phyloP scores from a whole-genome alignment of 768 basidiomycete species.

The Trametes maxima region DNA sequence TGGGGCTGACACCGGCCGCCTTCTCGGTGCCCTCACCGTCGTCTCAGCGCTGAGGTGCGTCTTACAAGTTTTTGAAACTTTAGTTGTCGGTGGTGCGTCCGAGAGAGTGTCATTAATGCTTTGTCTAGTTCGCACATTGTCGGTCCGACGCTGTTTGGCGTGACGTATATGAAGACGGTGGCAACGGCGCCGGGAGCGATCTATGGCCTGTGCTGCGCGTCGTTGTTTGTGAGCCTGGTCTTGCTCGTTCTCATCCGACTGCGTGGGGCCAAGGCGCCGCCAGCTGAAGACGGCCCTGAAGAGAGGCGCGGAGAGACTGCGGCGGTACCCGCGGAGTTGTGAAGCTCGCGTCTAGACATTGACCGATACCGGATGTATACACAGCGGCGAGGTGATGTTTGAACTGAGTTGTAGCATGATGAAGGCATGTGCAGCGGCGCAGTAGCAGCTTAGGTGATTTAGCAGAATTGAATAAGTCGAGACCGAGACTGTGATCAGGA shows the following conservation, averaged over 20 bases:
- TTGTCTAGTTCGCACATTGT: slow-evolving; percentile 62
- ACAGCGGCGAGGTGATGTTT: background rate
- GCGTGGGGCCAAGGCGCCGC: background rate
- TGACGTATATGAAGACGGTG: slow-evolving; percentile 77
- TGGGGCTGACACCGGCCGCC: slow-evolving; percentile 64
- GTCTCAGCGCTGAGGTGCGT: slow-evolving; percentile 65
- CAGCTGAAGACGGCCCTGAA: background rate
- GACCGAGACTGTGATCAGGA: too few relatives aligned
- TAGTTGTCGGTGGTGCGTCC: background rate
- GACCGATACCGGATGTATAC: too few relatives aligned
- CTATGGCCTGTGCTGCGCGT: slow-evolving; percentile 32
- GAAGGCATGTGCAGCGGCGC: background rate
- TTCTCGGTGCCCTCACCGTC: slow-evolving; percentile 85
- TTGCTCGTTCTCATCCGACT: slow-evolving; percentile 16
- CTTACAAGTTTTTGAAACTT: background rate
- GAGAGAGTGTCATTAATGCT: background rate
- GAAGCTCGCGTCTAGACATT: background rate
- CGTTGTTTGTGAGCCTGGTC: slow-evolving; percentile 11
- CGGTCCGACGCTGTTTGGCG: slow-evolving; percentile 72
- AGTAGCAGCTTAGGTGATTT: background rate
- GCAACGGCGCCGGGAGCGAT: slow-evolving; percentile 67
- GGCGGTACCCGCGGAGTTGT: background rate
- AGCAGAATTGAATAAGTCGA: too few relatives aligned
- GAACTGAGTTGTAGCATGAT: background rate
- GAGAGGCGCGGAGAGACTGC: background rate